phyloP scores from a whole-genome alignment of 1,284 basidiomycete genomes.

The Sanghuangporus weigelae region DNA sequence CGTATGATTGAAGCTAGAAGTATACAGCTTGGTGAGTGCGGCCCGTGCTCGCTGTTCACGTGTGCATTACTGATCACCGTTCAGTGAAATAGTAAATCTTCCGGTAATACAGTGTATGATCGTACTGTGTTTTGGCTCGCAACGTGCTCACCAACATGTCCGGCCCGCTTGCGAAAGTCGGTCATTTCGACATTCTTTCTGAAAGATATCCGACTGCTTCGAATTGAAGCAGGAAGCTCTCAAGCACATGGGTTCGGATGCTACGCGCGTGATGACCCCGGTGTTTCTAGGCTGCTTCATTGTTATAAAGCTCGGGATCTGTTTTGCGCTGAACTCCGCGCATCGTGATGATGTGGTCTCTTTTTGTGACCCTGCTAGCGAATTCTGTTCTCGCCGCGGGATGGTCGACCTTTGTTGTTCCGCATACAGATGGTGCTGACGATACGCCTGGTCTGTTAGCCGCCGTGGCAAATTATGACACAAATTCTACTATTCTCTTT shows the following conservation, averaged over 20 bases:
- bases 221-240: neutral
- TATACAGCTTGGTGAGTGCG: neutral
- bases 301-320: neutral
- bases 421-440: slow-evolving; percentile 41
- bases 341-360: neutral
- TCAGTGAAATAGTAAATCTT: neutral
- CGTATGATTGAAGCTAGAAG: neutral
- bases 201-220: neutral
- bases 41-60: neutral
- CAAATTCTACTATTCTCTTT: slow-evolving; percentile 52
- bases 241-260: neutral
- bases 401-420: slow-evolving; percentile 48
- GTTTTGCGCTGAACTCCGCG: neutral
- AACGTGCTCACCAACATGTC: too few relatives aligned
- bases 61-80: neutral
- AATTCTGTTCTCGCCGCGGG: slow-evolving; percentile 22
- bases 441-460: slow-evolving; percentile 45
- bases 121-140: too few relatives aligned
- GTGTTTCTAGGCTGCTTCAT: slow-evolving; percentile 8
- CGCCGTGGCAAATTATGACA: slow-evolving; percentile 37
- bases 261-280: neutral
- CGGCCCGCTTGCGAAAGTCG: too few relatives aligned
- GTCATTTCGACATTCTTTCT: neutral
- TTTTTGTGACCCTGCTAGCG: neutral
- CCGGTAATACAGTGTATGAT: neutral